phyloP scores from a whole-genome alignment of 495 filamentous ascomycete species.

The Neurospora cerealis region DNA sequence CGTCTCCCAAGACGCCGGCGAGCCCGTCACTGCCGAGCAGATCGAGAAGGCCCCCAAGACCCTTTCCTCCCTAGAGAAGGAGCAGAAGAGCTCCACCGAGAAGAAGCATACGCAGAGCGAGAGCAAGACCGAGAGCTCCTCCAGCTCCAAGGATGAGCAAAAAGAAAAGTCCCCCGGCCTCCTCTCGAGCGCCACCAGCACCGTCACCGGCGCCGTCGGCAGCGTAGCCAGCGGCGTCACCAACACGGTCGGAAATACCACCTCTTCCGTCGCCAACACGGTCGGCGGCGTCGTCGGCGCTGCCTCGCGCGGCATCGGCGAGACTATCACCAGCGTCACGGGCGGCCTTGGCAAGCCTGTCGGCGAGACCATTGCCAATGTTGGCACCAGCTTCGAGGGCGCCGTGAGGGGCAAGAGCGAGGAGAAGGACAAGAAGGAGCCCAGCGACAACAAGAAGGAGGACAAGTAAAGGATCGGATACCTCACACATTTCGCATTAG shows the following conservation, averaged over 20 bases:
- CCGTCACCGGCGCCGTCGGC: slow-evolving; percentile 52
- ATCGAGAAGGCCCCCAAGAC: neutral
- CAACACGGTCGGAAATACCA: slow-evolving; percentile 43
- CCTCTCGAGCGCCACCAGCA: neutral
- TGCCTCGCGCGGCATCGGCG: slow-evolving; percentile 41
- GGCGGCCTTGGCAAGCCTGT: slow-evolving; percentile 56
- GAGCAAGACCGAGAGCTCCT: neutral
- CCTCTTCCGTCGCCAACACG: slow-evolving; percentile 61
- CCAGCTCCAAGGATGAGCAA: neutral
- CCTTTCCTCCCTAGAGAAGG: neutral
- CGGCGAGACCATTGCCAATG: slow-evolving; percentile 52
- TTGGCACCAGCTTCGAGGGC: slow-evolving; percentile 50
- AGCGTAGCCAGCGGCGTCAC: slow-evolving; percentile 48
- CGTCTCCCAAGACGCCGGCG: neutral
- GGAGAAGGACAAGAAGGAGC: slow-evolving; percentile 52
- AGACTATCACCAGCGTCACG: slow-evolving; percentile 37
- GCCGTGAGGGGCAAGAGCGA: slow-evolving; percentile 37
- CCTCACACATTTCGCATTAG: neutral
- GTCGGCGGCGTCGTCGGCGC: slow-evolving; percentile 61
- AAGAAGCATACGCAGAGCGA: neutral
- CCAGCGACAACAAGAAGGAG: slow-evolving; percentile 43
- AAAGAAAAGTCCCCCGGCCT: neutral
- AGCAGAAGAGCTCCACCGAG: neutral
- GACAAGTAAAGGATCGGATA: neutral
- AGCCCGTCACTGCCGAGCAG: neutral